These are phyloP conservation scores for Magnusiomyces paraingens DNA, from an alignment of 1,139 yeast genomes.

Conservation along the genomic window DNA sequence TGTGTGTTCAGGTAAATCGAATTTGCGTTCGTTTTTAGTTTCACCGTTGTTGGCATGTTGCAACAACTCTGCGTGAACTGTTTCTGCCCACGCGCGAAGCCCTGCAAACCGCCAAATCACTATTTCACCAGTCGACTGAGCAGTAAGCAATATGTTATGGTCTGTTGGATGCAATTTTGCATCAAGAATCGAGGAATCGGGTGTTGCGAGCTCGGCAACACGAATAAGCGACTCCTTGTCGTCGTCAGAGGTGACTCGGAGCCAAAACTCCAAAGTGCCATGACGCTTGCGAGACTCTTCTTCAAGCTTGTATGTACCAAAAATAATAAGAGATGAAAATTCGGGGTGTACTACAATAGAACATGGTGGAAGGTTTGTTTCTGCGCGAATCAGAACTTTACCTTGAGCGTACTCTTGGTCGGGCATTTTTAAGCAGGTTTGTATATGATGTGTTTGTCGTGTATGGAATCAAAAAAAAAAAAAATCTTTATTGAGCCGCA, in stretches of 20 bases:
- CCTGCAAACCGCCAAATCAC: slow-evolving; percentile 49
- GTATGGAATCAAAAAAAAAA: too few species aligned
- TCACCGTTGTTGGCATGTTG: neutral
- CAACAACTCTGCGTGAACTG: neutral
- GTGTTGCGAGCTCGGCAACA: slow-evolving; percentile 28
- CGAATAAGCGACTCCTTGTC: neutral
- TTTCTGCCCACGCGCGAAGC: neutral
- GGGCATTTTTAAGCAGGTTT: too few species aligned
- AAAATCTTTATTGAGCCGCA: too few species aligned
- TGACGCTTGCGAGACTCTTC: slow-evolving; percentile 50
- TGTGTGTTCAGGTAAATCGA: neutral
- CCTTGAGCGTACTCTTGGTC: slow-evolving; percentile 1
- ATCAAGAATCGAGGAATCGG: slow-evolving; percentile 70
- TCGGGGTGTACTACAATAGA: slow-evolving; percentile 56
- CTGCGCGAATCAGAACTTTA: slow-evolving; percentile 10
- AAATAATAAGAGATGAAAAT: slow-evolving; percentile 43
- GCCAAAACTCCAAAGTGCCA: slow-evolving; percentile 68
- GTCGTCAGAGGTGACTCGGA: slow-evolving; percentile 25
- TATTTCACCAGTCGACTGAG: slow-evolving; percentile 76
- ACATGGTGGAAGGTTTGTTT: slow-evolving; percentile 72
- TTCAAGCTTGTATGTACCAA: slow-evolving; percentile 78
- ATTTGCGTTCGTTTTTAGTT: neutral
- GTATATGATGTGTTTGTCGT: too few species aligned
- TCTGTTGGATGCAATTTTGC: slow-evolving; percentile 57
- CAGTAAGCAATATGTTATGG: slow-evolving; percentile 46